phyloP scores from a whole-genome alignment of 768 basidiomycete species.

The Chalciporus piperatus region DNA sequence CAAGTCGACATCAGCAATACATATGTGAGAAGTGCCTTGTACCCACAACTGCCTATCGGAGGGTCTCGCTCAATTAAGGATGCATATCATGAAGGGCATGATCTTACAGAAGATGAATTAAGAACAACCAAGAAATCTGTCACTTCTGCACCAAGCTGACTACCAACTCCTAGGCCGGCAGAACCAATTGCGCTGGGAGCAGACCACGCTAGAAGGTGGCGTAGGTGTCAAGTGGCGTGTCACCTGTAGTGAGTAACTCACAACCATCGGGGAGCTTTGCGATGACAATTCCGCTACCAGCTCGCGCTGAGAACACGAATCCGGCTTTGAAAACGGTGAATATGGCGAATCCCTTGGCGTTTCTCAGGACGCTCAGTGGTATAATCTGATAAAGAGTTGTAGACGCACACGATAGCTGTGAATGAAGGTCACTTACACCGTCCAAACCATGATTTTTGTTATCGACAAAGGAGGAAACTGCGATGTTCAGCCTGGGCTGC shows the following conservation, averaged over 20 bases:
- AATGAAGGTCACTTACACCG: slow-evolving; percentile 44
- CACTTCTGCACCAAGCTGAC: slow-evolving; percentile 80
- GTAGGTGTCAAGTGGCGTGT: neutral
- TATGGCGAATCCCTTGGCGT: slow-evolving; percentile 80
- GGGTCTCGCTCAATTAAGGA: slow-evolving; percentile 3
- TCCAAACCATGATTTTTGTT: slow-evolving; percentile 80
- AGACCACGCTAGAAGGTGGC: slow-evolving; percentile 82
- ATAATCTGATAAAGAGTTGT: slow-evolving; percentile 41
- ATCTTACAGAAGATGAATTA: slow-evolving; percentile 71
- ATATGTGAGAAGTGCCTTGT: neutral
- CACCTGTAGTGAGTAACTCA: slow-evolving; percentile 39
- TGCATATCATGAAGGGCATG: neutral
- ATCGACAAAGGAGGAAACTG: slow-evolving; percentile 86
- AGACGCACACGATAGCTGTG: neutral
- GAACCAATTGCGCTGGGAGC: slow-evolving; percentile 94
- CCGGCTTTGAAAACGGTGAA: slow-evolving; percentile 80
- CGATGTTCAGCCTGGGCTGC: slow-evolving; percentile 5
- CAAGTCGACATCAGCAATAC: slow-evolving; percentile 10
- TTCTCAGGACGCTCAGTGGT: slow-evolving; percentile 51
- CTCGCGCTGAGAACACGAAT: slow-evolving; percentile 71
- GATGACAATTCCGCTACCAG: slow-evolving; percentile 85
- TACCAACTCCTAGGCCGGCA: slow-evolving; percentile 86
- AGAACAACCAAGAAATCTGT: slow-evolving; percentile 90
- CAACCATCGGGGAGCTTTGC: slow-evolving; percentile 78
- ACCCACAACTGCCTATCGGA: slow-evolving; percentile 61